Base-by-base conservation (phyloP, 805 yeast species). In the Sungouiella blattae region DNA sequence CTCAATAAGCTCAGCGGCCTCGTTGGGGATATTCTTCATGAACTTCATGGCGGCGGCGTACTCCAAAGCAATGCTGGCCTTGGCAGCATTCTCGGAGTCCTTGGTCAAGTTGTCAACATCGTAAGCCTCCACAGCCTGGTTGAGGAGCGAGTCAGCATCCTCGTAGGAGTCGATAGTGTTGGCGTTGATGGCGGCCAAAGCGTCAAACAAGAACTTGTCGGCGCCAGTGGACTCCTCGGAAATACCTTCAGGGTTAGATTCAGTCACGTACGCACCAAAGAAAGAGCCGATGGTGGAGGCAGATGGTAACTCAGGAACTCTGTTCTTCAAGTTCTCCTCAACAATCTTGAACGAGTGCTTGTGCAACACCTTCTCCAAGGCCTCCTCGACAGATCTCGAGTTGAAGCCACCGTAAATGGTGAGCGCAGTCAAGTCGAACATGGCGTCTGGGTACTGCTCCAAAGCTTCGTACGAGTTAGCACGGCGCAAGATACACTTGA, bases 401-500 rank as follows among this genome's bases (percentile, higher is more conserved):
- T 77, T 77, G 64, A 85, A 81, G 28, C 93, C 93, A 39, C 93
- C 93, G 57, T 80, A 77, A 40, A 93, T 76, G 32, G 95, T 81
- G 50, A 89, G 75, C 2, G 94, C 88, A 35, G 97, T 89, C 60
- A 85, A 75, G 64, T 93, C 98, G 61, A 82, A 80, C 77, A 87
- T 81, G 29, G 98, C 89, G 40, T 89, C 95, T 30, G 78, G 76
- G 62, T 75, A 88, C 46, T 74, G 69, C 50, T 78, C 95, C 43
- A 87, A 62, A 46, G 78, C 75, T 67, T 93, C 98, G 59, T 83
- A 83, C 21, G 97, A 95, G 47, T 82, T 78, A 22, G 96, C 96
- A 64, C 98, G 83, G 66, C 99, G 87, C 53, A 87, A 69, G 44
- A 88, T 71, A 62, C 97, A 93, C 69, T 93, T 93, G 53, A 86